Conservation (phyloP, 2,329 filamentous ascomycete genomes). For the Grosmannia clavigera region DNA sequence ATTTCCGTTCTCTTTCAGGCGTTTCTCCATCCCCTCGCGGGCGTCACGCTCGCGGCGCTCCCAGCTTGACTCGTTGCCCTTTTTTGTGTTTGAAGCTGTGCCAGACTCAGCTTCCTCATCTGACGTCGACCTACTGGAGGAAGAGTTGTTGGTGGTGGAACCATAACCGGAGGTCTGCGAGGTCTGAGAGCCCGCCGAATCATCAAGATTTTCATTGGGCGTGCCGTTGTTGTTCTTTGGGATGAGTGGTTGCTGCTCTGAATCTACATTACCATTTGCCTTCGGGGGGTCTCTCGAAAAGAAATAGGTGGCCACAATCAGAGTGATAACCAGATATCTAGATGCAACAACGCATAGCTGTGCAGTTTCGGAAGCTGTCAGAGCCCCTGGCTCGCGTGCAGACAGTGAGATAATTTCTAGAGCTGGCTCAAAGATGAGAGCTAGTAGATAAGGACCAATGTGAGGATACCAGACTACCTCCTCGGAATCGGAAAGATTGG, state of each 20-base stretch:
- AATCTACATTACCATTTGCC: not conserved
- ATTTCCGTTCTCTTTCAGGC: constrained; percentile 60
- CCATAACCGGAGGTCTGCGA: constrained; percentile 24
- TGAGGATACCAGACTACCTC: constrained; percentile 50
- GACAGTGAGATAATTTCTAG: constrained; percentile 20
- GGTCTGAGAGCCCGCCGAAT: constrained; percentile 2
- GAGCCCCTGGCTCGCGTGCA: constrained; percentile 7
- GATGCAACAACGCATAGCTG: constrained; percentile 19
- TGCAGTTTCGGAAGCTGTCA: constrained; percentile 13
- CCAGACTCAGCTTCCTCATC: constrained; percentile 9
- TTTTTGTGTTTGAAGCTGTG: constrained; percentile 19
- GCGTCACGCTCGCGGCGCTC: constrained; percentile 39
- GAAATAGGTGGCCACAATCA: constrained; percentile 23
- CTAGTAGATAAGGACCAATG: constrained; percentile 48
- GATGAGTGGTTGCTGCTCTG: constrained; percentile 43
- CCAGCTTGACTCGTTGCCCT: constrained; percentile 39
- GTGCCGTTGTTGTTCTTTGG: constrained; percentile 23
- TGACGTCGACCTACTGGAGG: constrained; percentile 25
- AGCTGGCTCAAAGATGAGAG: constrained; percentile 41
- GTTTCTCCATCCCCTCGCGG: constrained; percentile 50
- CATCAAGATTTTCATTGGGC: not conserved
- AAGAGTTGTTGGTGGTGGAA: constrained; percentile 22
- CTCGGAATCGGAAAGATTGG: constrained; percentile 36
- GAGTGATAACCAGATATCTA: constrained; percentile 22
- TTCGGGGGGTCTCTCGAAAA: constrained; percentile 11